Evolutionary conservation across 192 early-diverging fungal species (phyloP), one percentile per base, ranked within the genome.

Genomic region (Backusella mclennaniae): DNA sequence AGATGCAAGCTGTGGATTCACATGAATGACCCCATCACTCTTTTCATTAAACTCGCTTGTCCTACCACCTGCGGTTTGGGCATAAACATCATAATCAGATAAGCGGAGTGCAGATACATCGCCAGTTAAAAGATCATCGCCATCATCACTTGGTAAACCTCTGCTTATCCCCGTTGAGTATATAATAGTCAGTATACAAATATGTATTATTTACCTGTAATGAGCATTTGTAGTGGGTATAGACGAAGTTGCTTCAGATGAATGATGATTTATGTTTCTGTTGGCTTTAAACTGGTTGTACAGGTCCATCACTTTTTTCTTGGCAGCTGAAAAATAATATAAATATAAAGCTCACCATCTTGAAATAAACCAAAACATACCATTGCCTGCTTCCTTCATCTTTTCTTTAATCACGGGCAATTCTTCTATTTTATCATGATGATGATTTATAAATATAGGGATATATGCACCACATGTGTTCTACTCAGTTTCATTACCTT

Each of bases 351-450:
- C 42, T 44, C 42, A 44, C 12, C 4, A 19, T 44, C 9, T 39
- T 39, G 9, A 44, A 33, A 33, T 33, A 33, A 33, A 3, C 33
- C 33, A 33, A 33, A 33, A 63, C 56, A 26, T 12, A 63, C 88
- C 85, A 59, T 85, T 84, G 29, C 83, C 86, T 74, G 85, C 88
- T 71, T 86, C 84, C 35, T 84, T 85, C 66, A 89, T 80, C 29
- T 83, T 81, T 59, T 88, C 88, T 69, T 89, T 89, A 56, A 89
- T 89, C 21, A 88, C 74, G 33, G 88, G 88, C 35, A 89, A 17
- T 44, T 89, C 87, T 35, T 89, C 87, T 82, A 70, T 21, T 73
- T 66, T 67, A 59, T 59, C 33, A 59, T 59, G 15, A 39, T 23
- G 35, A 21, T 66, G 73, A 7, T 6, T 46, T 29, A 35, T 53